Percentiles rank a stretch among this genome's conserved stretches.
Conservation (phyloP, 495 filamentous ascomycete species). For the Hypoxylon fragiforme region DNA sequence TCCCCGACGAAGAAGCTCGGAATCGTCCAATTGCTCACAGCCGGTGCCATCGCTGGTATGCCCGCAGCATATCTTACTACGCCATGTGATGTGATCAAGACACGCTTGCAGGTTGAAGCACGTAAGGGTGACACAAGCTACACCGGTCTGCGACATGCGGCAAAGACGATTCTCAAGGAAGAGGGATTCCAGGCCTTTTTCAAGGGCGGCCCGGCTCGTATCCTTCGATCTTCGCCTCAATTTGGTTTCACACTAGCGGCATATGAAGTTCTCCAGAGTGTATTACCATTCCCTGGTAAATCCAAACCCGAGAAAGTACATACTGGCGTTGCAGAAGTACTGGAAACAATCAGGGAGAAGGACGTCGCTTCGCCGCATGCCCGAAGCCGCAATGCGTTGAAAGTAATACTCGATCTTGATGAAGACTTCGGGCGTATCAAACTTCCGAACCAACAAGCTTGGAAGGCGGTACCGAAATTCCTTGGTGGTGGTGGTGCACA, state of each 20-base stretch:
- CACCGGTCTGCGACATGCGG: constrained; percentile 84
- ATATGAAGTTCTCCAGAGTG: constrained; percentile 86
- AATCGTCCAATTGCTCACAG: constrained; percentile 87
- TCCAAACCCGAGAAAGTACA: constrained; percentile 45
- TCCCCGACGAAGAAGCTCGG: constrained; percentile 86
- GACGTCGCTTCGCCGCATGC: constrained; percentile 74
- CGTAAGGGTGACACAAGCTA: constrained; percentile 91
- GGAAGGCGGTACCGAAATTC: constrained; percentile 50
- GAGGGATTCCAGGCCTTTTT: constrained; percentile 97
- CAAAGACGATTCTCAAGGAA: constrained; percentile 77
- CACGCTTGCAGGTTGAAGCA: constrained; percentile 93
- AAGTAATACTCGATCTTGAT: constrained; percentile 93
- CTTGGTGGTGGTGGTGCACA: constrained; percentile 40
- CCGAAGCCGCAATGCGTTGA: constrained; percentile 89
- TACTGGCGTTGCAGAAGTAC: constrained; percentile 42
- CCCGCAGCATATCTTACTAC: constrained; percentile 97
- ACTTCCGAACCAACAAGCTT: constrained; percentile 57
- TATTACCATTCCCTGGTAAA: constrained; percentile 77
- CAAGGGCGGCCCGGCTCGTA: constrained; percentile 95
- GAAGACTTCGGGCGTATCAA: constrained; percentile 78
- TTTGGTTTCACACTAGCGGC: constrained; percentile 96
- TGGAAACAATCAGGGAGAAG: constrained; percentile 51
- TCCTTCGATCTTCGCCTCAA: constrained; percentile 90
- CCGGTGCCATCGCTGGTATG: constrained; percentile 98
- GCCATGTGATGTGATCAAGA: constrained; percentile 98